Conservation (phyloP, 257 asterid genomes). For the Marsdenia floribunda region DNA sequence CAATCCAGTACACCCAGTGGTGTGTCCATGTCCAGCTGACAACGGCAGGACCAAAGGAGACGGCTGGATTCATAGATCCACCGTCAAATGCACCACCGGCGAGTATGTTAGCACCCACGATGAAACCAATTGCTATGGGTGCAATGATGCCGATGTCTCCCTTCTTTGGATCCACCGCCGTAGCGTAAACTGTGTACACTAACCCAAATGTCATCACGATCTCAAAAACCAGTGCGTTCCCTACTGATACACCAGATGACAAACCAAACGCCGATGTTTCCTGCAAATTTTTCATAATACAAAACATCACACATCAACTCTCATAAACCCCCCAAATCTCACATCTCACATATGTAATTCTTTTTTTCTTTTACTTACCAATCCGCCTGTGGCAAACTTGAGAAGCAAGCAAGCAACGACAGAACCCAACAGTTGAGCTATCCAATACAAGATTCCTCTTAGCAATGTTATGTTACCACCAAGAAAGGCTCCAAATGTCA, state of each 20-base stretch:
- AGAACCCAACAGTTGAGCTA: conserved; percentile 35
- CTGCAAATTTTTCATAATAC: conserved; percentile 8
- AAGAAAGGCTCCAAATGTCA: conserved; percentile 33
- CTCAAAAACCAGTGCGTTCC: conserved; percentile 35
- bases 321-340: too few species aligned
- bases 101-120: conserved; percentile 41
- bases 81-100: conserved; percentile 47
- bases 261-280: conserved; percentile 27
- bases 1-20: conserved; percentile 48
- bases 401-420: conserved; percentile 29
- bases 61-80: conserved; percentile 45
- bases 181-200: conserved; percentile 45
- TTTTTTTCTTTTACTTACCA: conserved; percentile 8
- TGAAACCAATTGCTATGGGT: conserved; percentile 43
- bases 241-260: conserved; percentile 27
- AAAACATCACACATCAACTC: too few species aligned
- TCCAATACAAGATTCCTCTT: conserved; percentile 29
- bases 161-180: conserved; percentile 41
- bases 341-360: too few species aligned
- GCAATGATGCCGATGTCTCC: conserved; percentile 37
- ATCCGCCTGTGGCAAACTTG: conserved; percentile 24
- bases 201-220: conserved; percentile 43
- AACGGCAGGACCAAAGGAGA: conserved; percentile 43
- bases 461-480: conserved; percentile 34
- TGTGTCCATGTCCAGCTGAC: conserved; percentile 33